These are phyloP conservation scores for Alternaria sp. DNA, from an alignment of 2,329 filamentous ascomycete genomes.

Conservation along the genomic window DNA sequence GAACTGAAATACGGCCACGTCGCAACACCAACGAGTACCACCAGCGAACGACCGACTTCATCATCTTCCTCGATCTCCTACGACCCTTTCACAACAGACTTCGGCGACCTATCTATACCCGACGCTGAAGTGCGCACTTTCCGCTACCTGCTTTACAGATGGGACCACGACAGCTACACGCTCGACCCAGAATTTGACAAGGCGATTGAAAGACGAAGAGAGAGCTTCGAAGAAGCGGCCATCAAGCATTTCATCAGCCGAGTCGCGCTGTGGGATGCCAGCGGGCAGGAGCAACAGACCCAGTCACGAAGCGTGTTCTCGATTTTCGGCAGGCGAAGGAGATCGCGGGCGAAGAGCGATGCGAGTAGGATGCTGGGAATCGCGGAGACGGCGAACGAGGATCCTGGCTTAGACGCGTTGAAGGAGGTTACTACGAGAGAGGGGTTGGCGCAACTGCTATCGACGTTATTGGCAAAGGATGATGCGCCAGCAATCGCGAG, in stretches of 20 bases:
- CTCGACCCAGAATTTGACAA: conserved; percentile 15
- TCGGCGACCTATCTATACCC: conserved; percentile 15
- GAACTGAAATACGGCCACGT: conserved; percentile 9
- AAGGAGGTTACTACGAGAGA: conserved; percentile 32
- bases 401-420: conserved; percentile 14
- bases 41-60: conserved; percentile 4
- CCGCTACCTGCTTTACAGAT: conserved; percentile 26
- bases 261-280: conserved; percentile 28
- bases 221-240: conserved; percentile 24
- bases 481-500: conserved; percentile 14
- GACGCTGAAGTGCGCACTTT: conserved; percentile 32
- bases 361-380: conserved; percentile 18
- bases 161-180: conserved; percentile 18
- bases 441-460: conserved; percentile 32
- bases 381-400: conserved; percentile 14
- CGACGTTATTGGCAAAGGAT: conserved; percentile 25
- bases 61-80: conserved; percentile 10
- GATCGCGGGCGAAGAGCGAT: conserved; percentile 9
- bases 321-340: conserved; percentile 3
- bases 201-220: conserved; percentile 9
- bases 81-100: conserved; percentile 22
- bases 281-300: conserved; percentile 11
- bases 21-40: conserved; percentile 7
- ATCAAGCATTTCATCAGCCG: conserved; percentile 31
- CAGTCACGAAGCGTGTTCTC: conserved; percentile 3